Base-by-base conservation (phyloP, 202 grass and related monocot genomes). In the Panicum hallii region DNA sequence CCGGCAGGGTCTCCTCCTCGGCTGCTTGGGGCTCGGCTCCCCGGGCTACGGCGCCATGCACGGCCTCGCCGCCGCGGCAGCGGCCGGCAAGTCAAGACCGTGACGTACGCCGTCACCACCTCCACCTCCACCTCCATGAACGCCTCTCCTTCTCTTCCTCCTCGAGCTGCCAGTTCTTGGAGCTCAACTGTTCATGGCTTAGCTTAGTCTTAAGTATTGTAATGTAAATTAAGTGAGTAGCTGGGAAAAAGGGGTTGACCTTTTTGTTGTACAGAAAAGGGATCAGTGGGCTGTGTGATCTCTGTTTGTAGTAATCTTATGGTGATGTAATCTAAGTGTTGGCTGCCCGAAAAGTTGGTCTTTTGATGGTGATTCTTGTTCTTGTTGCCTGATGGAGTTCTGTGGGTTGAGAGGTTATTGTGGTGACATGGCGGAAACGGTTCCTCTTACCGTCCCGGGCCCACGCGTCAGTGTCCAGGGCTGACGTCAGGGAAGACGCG, bases 1-100 rank as follows among this genome's bases (percentile, higher is more conserved):
- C 86, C 76, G 83, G 60, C 90, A 92, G 77, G 88, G 88, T 9
- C 79, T 92, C 15, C 81, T 91, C 72, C 78, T 94, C 28, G 75
- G 89, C 14, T 94, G 79, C 74, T 74, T 94, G 5, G 87, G 89
- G 68, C 81, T 91, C 50, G 79, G 78, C 38, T 83, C 92, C 55
- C 57, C 72, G 0, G 58, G 87, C 62, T 91, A 77, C 63, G 67
- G 81, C 77, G 87, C 81, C 87, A 89, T 94, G 69, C 73, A 87
- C 52, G 81, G 89, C 78, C 50, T 90, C 49, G 69, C 84, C 22
- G 63, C 66, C 14, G 68, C 75, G 23, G 72, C 75, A 54, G 46
- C 68, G n/a, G 79, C 67, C 57, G 62, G 53, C 20, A 75, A 80
- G 38, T 82, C 73, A 8, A 78, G 73, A 23, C 58, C 54, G n/a